Evolutionary conservation across 176 grass and related monocot genomes (phyloP), one percentile per base, ranked within the genome.

Genomic region (Lolium multiflorum): DNA sequence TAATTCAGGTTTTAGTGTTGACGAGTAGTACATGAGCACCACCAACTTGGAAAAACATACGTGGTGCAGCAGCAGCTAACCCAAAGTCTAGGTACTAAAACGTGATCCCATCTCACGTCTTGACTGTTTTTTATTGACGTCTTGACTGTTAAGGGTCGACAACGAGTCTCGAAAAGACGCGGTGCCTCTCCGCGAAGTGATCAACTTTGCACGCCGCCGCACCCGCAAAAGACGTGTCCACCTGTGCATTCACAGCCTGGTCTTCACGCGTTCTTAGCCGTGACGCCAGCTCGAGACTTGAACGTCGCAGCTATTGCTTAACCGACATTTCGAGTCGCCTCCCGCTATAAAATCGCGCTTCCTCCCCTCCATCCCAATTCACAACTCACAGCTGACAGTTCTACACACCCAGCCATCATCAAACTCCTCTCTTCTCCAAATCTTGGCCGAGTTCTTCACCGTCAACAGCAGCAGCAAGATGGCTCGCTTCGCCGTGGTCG

Each of bases 401-500:
- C 39, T 9, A 48, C 46, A 11, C 46, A 48, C 46, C 46, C 10
- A 48, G 46, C 46, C 47, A 3, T 49, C 31, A 35, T 35, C 31
- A 35, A 35, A 35, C 31, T 35, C 31, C 31, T 35, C 31, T 35
- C 10, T 49, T 49, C 80, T 17, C 4, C 44, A 16, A 52, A 49
- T 13, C 17, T 25, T 13, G 3, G 4, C 0, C 13, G 22, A 50
- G 11, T 13, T 5, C 24, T 3, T 18, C 57, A 6, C 14, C 62
- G 0, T 11, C 47, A 4, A 7, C 48, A 54, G 2, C 1, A 54
- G 0, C 1, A 54, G 16, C 24, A 25, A 11, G 48, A 76, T 51
- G 41, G 69, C 69, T 47, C 69, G 60, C 43, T 50, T 81, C 74
- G 74, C 84, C 62, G 66, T 51, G 5, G 77, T 80, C 81, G 85